phyloP scores from a whole-genome alignment of 495 filamentous ascomycete species.

The Penicillium malachiteum region DNA sequence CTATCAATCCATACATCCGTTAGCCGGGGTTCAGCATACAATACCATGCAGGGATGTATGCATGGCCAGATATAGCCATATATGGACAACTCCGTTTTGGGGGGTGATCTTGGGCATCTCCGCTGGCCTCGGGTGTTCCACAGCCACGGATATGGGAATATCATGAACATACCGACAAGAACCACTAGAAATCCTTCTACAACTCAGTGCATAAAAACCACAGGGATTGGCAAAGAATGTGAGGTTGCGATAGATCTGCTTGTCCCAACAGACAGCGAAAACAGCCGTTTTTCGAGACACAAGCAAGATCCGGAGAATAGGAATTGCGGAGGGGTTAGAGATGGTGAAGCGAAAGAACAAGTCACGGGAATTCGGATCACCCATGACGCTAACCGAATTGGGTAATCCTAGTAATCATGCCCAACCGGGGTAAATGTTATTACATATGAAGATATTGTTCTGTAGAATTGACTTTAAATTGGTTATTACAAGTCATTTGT shows the following conservation, averaged over 20 bases:
- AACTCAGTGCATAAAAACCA: neutral
- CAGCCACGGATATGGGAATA: conserved; percentile 17
- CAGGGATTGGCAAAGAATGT: neutral
- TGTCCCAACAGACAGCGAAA: conserved; percentile 4
- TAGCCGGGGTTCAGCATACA: neutral
- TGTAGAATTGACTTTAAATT: neutral
- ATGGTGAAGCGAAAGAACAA: conserved; percentile 29
- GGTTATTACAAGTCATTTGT: neutral
- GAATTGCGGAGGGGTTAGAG: conserved; percentile 28
- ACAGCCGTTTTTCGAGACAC: neutral
- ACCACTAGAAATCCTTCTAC: conserved; percentile 19
- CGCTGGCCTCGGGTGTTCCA: conserved; percentile 17
- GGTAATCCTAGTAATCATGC: conserved; percentile 13
- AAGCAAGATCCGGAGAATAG: conserved; percentile 8
- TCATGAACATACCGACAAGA: conserved; percentile 29
- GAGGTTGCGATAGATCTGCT: neutral
- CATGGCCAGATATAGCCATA: too few species aligned
- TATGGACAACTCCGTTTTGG: too few species aligned
- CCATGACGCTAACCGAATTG: conserved; percentile 19
- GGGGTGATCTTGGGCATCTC: neutral
- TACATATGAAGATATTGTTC: conserved; percentile 2
- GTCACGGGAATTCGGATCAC: conserved; percentile 31
- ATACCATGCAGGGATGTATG: too few species aligned
- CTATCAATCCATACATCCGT: neutral
- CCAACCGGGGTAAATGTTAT: conserved; percentile 15